phyloP scores from a whole-genome alignment of 352 stramenopile species.

The Pythium rishiriense region DNA sequence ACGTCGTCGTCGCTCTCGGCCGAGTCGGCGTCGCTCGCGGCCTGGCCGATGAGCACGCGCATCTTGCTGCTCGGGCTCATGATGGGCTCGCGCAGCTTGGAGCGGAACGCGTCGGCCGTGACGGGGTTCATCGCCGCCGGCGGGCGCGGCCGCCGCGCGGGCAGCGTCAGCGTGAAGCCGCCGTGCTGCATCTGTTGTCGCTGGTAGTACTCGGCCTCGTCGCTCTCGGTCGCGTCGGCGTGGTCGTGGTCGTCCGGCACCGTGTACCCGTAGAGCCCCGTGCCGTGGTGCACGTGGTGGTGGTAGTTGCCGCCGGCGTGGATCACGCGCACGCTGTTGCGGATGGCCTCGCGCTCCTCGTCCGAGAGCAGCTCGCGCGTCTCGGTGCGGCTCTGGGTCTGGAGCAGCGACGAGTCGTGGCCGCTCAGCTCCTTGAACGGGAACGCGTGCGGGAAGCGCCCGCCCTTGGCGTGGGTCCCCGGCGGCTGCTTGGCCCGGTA shows the following conservation, averaged over 20 bases:
- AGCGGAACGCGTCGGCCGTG: slow-evolving; percentile 64
- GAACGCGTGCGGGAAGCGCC: slow-evolving; percentile 1
- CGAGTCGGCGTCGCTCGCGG: slow-evolving; percentile 9
- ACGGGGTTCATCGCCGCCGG: slow-evolving; percentile 44
- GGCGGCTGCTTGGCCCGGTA: slow-evolving; percentile 7
- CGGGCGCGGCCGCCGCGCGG: slow-evolving; percentile 16
- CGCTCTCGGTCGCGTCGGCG: slow-evolving; percentile 26
- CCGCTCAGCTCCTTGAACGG: slow-evolving; percentile 4
- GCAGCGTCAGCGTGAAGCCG: slow-evolving; percentile 3
- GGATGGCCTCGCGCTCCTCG: slow-evolving; percentile 29
- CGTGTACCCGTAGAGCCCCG: slow-evolving; percentile 18
- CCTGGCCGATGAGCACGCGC: slow-evolving; percentile 37
- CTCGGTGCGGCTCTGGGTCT: slow-evolving; percentile 30
- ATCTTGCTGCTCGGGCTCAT: slow-evolving; percentile 76
- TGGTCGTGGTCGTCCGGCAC: slow-evolving; percentile 13
- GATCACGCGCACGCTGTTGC: slow-evolving; percentile 26
- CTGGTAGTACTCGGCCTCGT: slow-evolving; percentile 29
- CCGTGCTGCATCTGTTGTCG: slow-evolving; percentile 12
- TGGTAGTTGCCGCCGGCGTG: slow-evolving; percentile 16
- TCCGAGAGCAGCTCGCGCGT: slow-evolving; percentile 29
- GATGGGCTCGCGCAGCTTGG: slow-evolving; percentile 68
- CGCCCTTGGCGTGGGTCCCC: neutral
- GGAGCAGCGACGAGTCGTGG: slow-evolving; percentile 21
- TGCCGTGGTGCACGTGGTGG: slow-evolving; percentile 10
- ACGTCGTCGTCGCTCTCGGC: slow-evolving; percentile 18